phyloP scores from a whole-genome alignment of 768 basidiomycete genomes.

The Auricularia cornea region DNA sequence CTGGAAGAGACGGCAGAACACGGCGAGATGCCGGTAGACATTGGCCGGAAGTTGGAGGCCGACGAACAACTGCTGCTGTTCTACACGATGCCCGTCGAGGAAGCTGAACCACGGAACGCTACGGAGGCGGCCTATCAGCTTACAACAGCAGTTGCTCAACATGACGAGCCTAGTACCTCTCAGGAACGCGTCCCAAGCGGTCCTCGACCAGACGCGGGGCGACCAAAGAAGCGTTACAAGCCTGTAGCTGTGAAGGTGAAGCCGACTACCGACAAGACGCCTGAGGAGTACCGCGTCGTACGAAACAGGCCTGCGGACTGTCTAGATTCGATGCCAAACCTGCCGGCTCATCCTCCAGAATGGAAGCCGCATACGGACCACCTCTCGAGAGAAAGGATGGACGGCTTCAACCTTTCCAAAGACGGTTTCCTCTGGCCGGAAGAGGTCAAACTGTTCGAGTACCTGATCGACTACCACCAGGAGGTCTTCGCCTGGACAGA shows the following conservation, averaged over 20 bases:
- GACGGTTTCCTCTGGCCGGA: constrained; percentile 21
- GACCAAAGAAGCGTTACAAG: constrained; percentile 17
- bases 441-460: constrained; percentile 18
- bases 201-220: neutral
- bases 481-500: constrained; percentile 10
- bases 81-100: neutral
- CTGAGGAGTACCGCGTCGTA: constrained; percentile 18
- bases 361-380: constrained; percentile 17
- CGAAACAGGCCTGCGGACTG: constrained; percentile 22
- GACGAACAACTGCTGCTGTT: neutral
- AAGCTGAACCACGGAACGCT: neutral
- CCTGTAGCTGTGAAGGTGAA: constrained; percentile 20
- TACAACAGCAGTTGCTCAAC: neutral
- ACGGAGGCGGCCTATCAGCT: neutral
- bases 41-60: neutral
- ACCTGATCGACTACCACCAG: constrained; percentile 10
- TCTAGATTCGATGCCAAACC: constrained; percentile 14
- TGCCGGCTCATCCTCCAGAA: constrained; percentile 24
- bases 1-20: neutral
- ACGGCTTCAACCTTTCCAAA: constrained; percentile 19
- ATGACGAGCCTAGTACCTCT: neutral
- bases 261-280: constrained; percentile 17
- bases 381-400: constrained; percentile 17
- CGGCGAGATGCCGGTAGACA: neutral
- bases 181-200: neutral